Evolutionary conservation across 1,284 basidiomycete genomes (phyloP), one percentile per base, ranked within the genome.

Genomic region (Puccinia novopanici): DNA sequence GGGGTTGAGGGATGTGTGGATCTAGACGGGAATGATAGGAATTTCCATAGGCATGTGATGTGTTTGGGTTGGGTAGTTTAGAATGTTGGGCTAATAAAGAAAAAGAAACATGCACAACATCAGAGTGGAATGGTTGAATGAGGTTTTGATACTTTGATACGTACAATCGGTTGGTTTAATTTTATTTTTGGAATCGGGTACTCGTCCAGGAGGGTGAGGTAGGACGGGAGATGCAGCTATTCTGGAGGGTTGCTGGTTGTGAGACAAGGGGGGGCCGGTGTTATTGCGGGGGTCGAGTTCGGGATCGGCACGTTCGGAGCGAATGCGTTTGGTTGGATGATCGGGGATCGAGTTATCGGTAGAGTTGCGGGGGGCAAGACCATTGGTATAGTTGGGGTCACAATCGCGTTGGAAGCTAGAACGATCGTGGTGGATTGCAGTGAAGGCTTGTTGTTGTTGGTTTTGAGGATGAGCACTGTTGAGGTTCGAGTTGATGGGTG

Each of bases 11-110:
- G 27, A 59, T 27, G 40, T 80, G 78, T 3, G 42, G 6, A 15
- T 80, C 78, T 3, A 50, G 42, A 17, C 78, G 55, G 0, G 68
- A 34, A 72, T 80, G 78, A 48, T 80, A 80, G 22, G 78, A 55
- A n/a, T 37, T 80, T n/a, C 13, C 59, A 67, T 80, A 80, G 6
- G 68, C 24, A 65, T 80, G 78, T n/a, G 77, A 54, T 10, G 71
- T 17, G n/a, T 24, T 45, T 24, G 42, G 59, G 24, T 52, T 70
- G 27, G 67, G 30, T 37, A 73, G 45, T 54, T 80, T 80, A 2
- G 78, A 67, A 30, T 80, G 72, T 67, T 59, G 70, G 19, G 71
- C 77, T 79, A 22, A 24, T 57, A 1, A 37, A 12, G 54, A 55
- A 73, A 70, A 59, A 37, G 34, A 72, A 50, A 24, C 2, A 34